Base-by-base conservation (phyloP, 192 early-diverging fungal species). In the Coemansia sp. region DNA sequence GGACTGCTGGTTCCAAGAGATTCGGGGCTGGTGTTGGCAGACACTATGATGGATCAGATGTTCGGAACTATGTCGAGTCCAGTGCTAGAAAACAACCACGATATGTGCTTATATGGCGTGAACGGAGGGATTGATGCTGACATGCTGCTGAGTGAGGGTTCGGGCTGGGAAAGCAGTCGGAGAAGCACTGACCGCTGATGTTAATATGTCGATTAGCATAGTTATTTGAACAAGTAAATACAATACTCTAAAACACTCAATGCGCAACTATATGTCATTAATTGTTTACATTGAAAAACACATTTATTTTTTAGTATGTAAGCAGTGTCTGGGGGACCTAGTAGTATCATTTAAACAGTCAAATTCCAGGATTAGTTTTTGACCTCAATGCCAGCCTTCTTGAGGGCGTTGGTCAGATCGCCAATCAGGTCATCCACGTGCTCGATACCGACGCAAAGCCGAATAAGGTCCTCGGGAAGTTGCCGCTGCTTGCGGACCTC, bases 381-480 rank as follows among this genome's bases (percentile, higher is more conserved):
- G n/a, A n/a, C n/a, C n/a, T n/a, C n/a, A n/a, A n/a, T n/a, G n/a
- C n/a, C n/a, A n/a, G n/a, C n/a, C 24, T 59, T 74, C 11, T 67
- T 58, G 64, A 97, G 74, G 9, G 95, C 92, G 25, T 60, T 54
- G 29, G 93, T 81, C 52, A 98, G 77, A 69, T 98, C 96, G 60
- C 88, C 87, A 44, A 95, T 80, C 29, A 98, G 80, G 71, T 98
- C 96, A 14, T 94, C 87, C 12, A 80, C 82, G 78, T 98, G 93
- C 59, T 98, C 96, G 59, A 98, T 98, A 23, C 96, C 96, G 22
- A 98, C 88, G 58, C 96, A 96, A 18, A 98, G 71, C 21, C 96
- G 85, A 64, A 98, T 95, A 71, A 98, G 78, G 79, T 98, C 96
- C 81, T 98, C 96, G n/a, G 95, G 92, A 53, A 98, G 69, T 9